A percentile compares a stretch with the other conserved stretches of the same genome.
These are phyloP conservation scores for Chaetomium cochliodes DNA, from an alignment of 495 filamentous ascomycete species.

Conservation along the genomic window DNA sequence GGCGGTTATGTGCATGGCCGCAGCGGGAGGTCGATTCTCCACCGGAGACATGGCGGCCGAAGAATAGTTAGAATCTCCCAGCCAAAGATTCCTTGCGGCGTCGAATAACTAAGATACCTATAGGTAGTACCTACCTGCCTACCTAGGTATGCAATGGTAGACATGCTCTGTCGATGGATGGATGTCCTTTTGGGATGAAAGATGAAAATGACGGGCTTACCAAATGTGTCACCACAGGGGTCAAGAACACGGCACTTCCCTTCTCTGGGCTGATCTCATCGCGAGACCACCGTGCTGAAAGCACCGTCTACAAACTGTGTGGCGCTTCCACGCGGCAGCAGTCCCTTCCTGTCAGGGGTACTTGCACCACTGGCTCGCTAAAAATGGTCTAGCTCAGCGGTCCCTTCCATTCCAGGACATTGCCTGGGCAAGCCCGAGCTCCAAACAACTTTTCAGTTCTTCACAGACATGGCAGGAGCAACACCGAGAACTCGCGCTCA, in stretches of 20 bases:
- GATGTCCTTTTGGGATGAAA: not conserved
- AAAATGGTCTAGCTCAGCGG: not conserved
- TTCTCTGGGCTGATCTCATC: not conserved
- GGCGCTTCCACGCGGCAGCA: conserved; percentile 8
- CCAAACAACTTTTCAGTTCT: not conserved
- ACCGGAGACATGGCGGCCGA: conserved; percentile 14
- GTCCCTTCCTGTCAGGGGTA: not conserved
- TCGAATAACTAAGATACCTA: no score
- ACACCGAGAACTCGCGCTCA: not conserved
- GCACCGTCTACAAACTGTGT: conserved; percentile 1
- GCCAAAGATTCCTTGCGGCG: not conserved
- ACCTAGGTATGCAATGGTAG: no score
- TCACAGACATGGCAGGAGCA: conserved; percentile 1
- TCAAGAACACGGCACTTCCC: not conserved
- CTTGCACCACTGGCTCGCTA: not conserved
- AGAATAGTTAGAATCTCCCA: not conserved
- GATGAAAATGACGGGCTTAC: not conserved
- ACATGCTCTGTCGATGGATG: not conserved
- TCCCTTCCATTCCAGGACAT: not conserved
- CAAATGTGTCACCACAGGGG: not conserved
- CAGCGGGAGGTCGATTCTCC: not conserved
- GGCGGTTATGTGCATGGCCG: conserved; percentile 14
- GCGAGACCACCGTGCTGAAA: not conserved
- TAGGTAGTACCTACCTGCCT: no score
- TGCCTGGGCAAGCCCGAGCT: not conserved